A percentile compares a stretch with the other conserved stretches of the same genome.
Evolutionary conservation across 78 protist species (phyloP).

Genomic region (Speleostelium caveatum): DNA sequence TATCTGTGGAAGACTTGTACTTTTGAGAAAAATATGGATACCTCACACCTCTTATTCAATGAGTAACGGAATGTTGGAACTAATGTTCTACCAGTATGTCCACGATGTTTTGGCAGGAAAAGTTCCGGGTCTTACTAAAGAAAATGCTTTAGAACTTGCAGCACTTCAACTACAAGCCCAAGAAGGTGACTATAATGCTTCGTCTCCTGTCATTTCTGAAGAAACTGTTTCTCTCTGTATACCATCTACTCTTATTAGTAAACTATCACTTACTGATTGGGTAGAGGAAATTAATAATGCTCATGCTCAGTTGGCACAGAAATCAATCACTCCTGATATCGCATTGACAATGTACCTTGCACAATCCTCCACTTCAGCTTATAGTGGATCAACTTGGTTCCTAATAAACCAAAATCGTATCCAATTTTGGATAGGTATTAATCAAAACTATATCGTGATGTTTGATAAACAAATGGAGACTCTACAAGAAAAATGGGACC

Average conservation of each 20-base stretch:
- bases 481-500: conserved; percentile 36
- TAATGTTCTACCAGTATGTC: conserved; percentile 64
- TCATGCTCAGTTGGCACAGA: conserved; percentile 12
- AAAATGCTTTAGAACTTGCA: conserved; percentile 22
- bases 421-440: conserved; percentile 53
- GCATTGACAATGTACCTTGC: conserved; percentile 40
- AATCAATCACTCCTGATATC: conserved; percentile 32
- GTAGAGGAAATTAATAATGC: conserved; percentile 29
- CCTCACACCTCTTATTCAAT: conserved; percentile 51
- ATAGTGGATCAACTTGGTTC: conserved; percentile 68
- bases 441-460: conserved; percentile 34
- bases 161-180: conserved; percentile 69
- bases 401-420: conserved; percentile 18
- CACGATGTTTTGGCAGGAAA: conserved; percentile 69
- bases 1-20: conserved; percentile 28
- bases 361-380: conserved; percentile 10
- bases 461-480: conserved; percentile 39
- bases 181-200: conserved; percentile 61
- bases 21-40: conserved; percentile 60
- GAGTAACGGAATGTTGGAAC: conserved; percentile 62
- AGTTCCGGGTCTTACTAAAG: conserved; percentile 34
- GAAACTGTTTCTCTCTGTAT: conserved; percentile 57
- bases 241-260: conserved; percentile 34
- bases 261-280: conserved; percentile 13
- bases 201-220: conserved; percentile 49